Conservation (phyloP, 257 asterid species). For the Salvia miltiorrhiza region DNA sequence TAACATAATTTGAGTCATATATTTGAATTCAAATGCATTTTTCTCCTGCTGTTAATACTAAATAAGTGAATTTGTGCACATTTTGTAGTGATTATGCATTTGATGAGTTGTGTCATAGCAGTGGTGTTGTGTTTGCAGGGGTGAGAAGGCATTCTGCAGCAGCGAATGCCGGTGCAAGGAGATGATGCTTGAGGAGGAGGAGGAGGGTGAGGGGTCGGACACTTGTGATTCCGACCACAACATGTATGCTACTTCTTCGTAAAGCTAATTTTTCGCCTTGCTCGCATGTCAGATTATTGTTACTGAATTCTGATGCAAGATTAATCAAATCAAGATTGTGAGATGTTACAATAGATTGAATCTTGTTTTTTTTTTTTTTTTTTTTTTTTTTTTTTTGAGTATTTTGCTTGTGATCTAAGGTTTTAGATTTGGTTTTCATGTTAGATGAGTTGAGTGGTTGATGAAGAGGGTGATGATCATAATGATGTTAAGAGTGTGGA, state of each 20-base stretch:
- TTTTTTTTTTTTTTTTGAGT: no score
- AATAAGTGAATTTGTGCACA: not conserved
- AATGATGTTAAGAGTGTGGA: not conserved
- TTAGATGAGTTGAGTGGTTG: not conserved
- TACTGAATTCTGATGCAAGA: constrained; percentile 3
- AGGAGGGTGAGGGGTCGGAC: constrained; percentile 29
- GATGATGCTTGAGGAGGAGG: constrained; percentile 51
- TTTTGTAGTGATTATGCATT: not conserved
- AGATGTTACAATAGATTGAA: constrained; percentile 5
- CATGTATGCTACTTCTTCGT: constrained; percentile 26
- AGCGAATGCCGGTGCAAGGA: constrained; percentile 63
- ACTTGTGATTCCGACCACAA: constrained; percentile 31
- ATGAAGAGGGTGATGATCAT: not conserved
- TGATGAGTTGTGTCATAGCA: not conserved
- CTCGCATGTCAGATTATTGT: not conserved
- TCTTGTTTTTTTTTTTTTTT: constrained; percentile 23
- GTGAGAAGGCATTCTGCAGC: constrained; percentile 80
- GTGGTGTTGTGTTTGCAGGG: constrained; percentile 40
- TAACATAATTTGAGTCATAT: no score
- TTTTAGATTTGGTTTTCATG: constrained; percentile 6
- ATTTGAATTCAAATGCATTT: not conserved
- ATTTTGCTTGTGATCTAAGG: not conserved
- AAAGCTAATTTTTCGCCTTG: not conserved
- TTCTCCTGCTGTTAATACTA: not conserved
- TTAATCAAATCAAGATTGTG: constrained; percentile 23